Conservation (phyloP, 768 basidiomycete species). For the Austroboletus eburneus region DNA sequence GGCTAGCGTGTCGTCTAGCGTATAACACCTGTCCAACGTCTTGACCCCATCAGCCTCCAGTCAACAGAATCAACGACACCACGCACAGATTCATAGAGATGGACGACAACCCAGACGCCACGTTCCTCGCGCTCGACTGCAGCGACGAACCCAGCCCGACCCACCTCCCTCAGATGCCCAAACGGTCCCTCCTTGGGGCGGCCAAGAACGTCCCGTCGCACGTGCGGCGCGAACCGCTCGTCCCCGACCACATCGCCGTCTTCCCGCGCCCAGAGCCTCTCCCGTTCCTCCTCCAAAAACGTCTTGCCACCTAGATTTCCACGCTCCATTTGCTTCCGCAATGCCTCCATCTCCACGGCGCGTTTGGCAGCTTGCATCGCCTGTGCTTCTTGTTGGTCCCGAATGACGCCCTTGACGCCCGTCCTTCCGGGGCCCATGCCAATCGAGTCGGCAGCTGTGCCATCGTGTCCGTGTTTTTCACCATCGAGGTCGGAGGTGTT, state of each 20-base stretch:
- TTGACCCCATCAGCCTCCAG: conserved; percentile 24
- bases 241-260: conserved; percentile 27
- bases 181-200: conserved; percentile 52
- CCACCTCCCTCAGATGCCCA: conserved; percentile 80
- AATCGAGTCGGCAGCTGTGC: conserved; percentile 49
- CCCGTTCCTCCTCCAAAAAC: conserved; percentile 72
- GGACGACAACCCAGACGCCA: conserved; percentile 78
- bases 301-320: conserved; percentile 64
- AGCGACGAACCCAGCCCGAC: conserved; percentile 62
- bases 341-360: conserved; percentile 47
- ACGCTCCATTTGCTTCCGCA: conserved; percentile 59
- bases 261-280: conserved; percentile 42
- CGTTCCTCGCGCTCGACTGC: conserved; percentile 71
- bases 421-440: conserved; percentile 86
- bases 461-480: conserved; percentile 43
- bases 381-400: conserved; percentile 71
- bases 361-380: conserved; percentile 49
- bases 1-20: conserved; percentile 63
- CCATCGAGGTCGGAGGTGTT: conserved; percentile 41
- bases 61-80: neutral
- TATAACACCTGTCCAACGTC: conserved; percentile 74
- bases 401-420: conserved; percentile 85
- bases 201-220: conserved; percentile 42
- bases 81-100: conserved; percentile 78
- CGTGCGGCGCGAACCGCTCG: conserved; percentile 9